Evolutionary conservation across 1,284 basidiomycete genomes (phyloP).

Genomic region (Erythrobasidium hasegawianum): DNA sequence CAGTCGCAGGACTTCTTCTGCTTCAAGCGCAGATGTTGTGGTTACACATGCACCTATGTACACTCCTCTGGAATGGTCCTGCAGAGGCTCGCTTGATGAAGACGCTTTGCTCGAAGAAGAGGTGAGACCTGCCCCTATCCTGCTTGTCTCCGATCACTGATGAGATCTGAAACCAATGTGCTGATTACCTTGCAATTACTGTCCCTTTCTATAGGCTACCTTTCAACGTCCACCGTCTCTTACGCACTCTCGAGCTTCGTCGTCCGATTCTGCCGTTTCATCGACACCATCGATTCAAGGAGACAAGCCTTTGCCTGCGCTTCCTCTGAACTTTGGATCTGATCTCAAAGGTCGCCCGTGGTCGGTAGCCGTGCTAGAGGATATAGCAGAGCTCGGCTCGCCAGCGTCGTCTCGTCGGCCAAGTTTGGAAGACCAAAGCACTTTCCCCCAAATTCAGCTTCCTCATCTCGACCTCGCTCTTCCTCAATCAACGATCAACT

Average conservation of each 20-base stretch:
- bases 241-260: conserved; percentile 29
- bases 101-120: neutral
- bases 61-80: no score
- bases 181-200: neutral
- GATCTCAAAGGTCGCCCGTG: conserved; percentile 4
- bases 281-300: conserved; percentile 6
- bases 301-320: conserved; percentile 23
- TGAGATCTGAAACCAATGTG: neutral
- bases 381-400: conserved; percentile 15
- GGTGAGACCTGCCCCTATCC: neutral
- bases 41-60: no score
- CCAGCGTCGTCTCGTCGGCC: neutral
- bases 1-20: neutral
- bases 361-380: conserved; percentile 23
- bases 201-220: neutral
- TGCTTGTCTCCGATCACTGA: neutral
- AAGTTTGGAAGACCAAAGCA: neutral
- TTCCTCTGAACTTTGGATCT: conserved; percentile 4
- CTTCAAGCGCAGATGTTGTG: neutral
- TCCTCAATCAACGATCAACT: neutral
- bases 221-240: conserved; percentile 12
- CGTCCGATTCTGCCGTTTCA: conserved; percentile 28
- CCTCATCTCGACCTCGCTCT: conserved; percentile 31
- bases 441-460: conserved; percentile 6
- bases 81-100: no score